A percentile compares a stretch with the other conserved stretches of the same genome.
phyloP scores from a whole-genome alignment of 2,329 filamentous ascomycete species.

The Colletotrichum agaves region DNA sequence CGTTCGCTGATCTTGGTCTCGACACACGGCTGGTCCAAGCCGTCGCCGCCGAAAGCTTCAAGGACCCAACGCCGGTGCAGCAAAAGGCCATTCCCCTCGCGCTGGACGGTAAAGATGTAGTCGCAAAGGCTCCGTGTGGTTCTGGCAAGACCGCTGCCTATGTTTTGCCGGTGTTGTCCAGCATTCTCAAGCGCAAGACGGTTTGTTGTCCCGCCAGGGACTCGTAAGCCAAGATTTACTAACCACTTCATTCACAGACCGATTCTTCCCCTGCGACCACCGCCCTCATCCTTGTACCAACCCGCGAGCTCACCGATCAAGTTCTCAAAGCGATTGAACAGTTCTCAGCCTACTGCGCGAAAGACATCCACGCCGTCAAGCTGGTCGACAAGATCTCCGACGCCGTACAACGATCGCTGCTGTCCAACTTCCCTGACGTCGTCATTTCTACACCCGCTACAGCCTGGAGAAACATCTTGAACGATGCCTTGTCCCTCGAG shows the following conservation, averaged over 20 bases:
- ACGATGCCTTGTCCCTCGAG: constrained; percentile 75
- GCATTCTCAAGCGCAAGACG: constrained; percentile 81
- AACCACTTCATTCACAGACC: constrained; percentile 48
- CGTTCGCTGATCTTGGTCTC: constrained; percentile 82
- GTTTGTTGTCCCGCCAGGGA: constrained; percentile 49
- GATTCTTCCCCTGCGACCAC: constrained; percentile 68
- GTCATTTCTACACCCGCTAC: constrained; percentile 92
- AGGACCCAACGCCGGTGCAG: constrained; percentile 89
- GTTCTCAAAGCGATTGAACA: constrained; percentile 82
- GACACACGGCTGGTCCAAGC: constrained; percentile 89
- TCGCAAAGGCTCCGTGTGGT: constrained; percentile 93
- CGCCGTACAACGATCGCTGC: constrained; percentile 85
- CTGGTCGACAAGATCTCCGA: constrained; percentile 91
- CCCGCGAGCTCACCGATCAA: constrained; percentile 92
- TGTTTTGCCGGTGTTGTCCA: constrained; percentile 86
- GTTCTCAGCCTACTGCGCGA: constrained; percentile 84
- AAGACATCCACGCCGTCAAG: constrained; percentile 85
- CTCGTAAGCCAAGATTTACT: constrained; percentile 25
- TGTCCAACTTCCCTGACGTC: constrained; percentile 88
- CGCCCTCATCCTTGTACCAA: constrained; percentile 91
- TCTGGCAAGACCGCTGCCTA: constrained; percentile 99
- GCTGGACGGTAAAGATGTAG: constrained; percentile 86
- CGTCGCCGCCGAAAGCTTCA: constrained; percentile 84
- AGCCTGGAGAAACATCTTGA: constrained; percentile 81
- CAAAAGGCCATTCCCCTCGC: constrained; percentile 87